These are phyloP conservation scores for Aaosphaeria arxii DNA, from an alignment of 2,329 filamentous ascomycete species.

Conservation along the genomic window DNA sequence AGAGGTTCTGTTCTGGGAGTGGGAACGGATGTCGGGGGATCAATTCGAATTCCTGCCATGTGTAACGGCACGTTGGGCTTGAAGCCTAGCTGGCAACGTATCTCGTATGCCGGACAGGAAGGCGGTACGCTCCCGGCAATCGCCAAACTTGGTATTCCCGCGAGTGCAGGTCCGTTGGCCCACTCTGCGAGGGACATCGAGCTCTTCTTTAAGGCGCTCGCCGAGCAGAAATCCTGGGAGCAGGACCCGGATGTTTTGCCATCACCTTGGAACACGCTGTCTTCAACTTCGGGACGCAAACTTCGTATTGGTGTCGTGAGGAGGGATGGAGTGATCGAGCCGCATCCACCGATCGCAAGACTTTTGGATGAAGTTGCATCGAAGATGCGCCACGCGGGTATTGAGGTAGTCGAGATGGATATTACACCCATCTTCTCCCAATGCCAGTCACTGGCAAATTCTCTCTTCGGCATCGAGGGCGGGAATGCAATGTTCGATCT, in stretches of 20 bases:
- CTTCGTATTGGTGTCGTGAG: slow-evolving; percentile 49
- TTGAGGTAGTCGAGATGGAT: slow-evolving; percentile 60
- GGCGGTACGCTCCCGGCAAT: slow-evolving; percentile 46
- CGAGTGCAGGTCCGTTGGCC: slow-evolving; percentile 47
- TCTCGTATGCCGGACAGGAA: slow-evolving; percentile 54
- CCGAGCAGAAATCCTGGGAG: slow-evolving; percentile 52
- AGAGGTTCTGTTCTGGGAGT: slow-evolving; percentile 50
- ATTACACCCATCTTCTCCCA: slow-evolving; percentile 52
- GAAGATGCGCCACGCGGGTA: slow-evolving; percentile 32
- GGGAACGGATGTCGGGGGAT: slow-evolving; percentile 56
- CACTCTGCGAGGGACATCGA: slow-evolving; percentile 51
- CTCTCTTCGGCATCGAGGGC: slow-evolving; percentile 59
- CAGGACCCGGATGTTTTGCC: slow-evolving; percentile 44
- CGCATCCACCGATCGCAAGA: slow-evolving; percentile 50
- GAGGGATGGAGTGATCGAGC: slow-evolving; percentile 50
- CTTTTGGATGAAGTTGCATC: slow-evolving; percentile 46
- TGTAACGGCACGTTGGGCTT: slow-evolving; percentile 50
- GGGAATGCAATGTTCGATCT: slow-evolving; percentile 55
- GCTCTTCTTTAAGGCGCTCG: slow-evolving; percentile 53
- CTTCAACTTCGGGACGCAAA: slow-evolving; percentile 17
- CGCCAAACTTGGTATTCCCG: slow-evolving; percentile 43
- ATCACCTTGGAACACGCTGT: slow-evolving; percentile 35
- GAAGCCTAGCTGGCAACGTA: slow-evolving; percentile 45
- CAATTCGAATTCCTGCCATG: slow-evolving; percentile 51
- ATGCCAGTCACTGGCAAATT: slow-evolving; percentile 56